Evolutionary conservation across 108 stramenopile species (phyloP).

Genomic region (Nannochloropsis gaditana): DNA sequence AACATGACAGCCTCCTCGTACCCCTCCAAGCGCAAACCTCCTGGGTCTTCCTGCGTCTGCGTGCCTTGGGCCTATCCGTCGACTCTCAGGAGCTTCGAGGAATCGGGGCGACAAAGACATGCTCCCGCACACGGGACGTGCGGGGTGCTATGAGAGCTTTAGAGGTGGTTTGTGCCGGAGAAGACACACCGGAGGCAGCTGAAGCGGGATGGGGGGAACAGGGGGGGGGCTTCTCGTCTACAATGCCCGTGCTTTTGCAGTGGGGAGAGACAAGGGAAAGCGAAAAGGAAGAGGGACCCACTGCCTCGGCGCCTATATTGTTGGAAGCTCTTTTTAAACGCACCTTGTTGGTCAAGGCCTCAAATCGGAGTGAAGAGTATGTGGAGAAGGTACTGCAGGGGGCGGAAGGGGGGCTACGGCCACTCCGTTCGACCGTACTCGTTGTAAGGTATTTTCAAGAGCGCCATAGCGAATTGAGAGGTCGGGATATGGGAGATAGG

Average conservation of each 20-base stretch:
- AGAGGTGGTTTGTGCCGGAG: not conserved
- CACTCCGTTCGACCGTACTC: not conserved
- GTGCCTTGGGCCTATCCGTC: not conserved
- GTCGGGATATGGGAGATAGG: not conserved
- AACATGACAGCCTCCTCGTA: no score
- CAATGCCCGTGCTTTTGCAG: not conserved
- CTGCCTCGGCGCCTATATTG: not conserved
- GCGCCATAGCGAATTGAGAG: not conserved
- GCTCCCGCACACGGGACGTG: not conserved
- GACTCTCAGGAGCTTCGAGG: not conserved
- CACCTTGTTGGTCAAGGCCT: not conserved
- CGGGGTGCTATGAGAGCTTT: conserved; percentile 8
- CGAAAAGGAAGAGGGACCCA: not conserved
- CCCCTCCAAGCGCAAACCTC: not conserved
- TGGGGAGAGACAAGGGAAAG: not conserved
- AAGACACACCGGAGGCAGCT: not conserved
- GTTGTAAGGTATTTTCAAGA: not conserved
- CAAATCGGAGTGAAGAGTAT: not conserved
- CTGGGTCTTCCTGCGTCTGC: not conserved
- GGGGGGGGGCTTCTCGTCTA: not conserved
- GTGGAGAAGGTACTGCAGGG: not conserved
- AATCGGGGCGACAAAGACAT: not conserved
- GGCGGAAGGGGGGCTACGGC: not conserved
- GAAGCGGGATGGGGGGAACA: not conserved
- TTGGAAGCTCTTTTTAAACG: conserved; percentile 2